Evolutionary conservation across 2,329 filamentous ascomycete species (phyloP), one percentile per base, ranked within the genome.

Genomic region (Ilyonectria sp.): DNA sequence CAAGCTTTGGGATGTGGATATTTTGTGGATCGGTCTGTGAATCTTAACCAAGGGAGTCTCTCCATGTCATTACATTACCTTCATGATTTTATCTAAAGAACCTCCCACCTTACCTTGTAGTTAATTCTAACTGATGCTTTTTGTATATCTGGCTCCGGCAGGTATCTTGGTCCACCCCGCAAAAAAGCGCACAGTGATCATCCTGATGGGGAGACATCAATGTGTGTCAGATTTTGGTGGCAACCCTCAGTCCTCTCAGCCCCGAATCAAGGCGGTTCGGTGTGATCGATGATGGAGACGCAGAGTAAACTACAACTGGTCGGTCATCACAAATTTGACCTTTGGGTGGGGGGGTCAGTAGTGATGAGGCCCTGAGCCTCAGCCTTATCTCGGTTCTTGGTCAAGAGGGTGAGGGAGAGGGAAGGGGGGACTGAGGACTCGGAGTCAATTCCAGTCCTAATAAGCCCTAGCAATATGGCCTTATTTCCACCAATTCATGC

Each of bases 181-280:
- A 21, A 17, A 15, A 29, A 7, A 15, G 9, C 31, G 23, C 21
- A 17, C 23, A 26, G 23, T 15, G 26, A 49, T 7, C 46, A 29
- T 9, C 26, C 26, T 31, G 23, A 17, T 10, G 29, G 31, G 47
- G 23, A 29, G 1, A 31, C 9, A 33, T 52, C 50, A 8, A 53
- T 35, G 50, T 29, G 9, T 21, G 50, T 53, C 50, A 35, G 50
- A 53, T 53, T 53, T 53, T 53, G 50, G 50, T 26, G n/a, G 50
- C 50, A 53, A 15, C 50, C 50, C 29, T 53, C 19, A 53, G n/a
- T 19, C 13, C 21, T 31, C 47, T 50, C n/a, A n/a, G n/a, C 31
- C 26, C n/a, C 29, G 31, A 23, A 23, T 53, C 11, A 21, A 7
- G 31, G 19, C 13, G 6, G 10, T n/a, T 33, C 50, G 31, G 44